Conservation (phyloP, 2,329 filamentous ascomycete genomes). For the Penicillium sp. region DNA sequence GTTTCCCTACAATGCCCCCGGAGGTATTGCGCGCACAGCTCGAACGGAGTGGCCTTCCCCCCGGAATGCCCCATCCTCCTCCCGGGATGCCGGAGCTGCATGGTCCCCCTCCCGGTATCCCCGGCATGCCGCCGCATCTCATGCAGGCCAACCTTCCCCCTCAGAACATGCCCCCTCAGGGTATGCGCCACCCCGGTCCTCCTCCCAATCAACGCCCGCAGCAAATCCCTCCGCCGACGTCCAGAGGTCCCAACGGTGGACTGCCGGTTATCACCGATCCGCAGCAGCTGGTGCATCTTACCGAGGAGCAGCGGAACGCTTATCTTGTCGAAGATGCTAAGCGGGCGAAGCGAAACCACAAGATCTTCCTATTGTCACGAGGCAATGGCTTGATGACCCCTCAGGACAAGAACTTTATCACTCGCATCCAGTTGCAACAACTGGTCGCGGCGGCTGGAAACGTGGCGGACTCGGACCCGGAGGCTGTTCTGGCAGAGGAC, state of each 20-base stretch:
- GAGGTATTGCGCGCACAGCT: slow-evolving; percentile 53
- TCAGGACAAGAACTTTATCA: slow-evolving; percentile 99
- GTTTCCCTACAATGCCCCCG: slow-evolving; percentile 42
- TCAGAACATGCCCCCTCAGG: slow-evolving; percentile 45
- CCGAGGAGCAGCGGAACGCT: slow-evolving; percentile 80
- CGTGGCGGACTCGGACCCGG: slow-evolving; percentile 75
- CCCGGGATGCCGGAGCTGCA: slow-evolving; percentile 48
- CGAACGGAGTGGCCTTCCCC: slow-evolving; percentile 38
- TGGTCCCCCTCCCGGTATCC: slow-evolving; percentile 52
- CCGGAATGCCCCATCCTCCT: slow-evolving; percentile 43
- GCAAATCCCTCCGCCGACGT: slow-evolving; percentile 41
- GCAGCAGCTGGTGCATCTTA: slow-evolving; percentile 74
- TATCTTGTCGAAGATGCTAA: slow-evolving; percentile 91
- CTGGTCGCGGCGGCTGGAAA: slow-evolving; percentile 91
- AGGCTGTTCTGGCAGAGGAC: slow-evolving; percentile 84
- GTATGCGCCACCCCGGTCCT: slow-evolving; percentile 40
- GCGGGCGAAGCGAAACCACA: slow-evolving; percentile 95
- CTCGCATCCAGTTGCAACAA: slow-evolving; percentile 94
- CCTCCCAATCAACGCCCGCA: slow-evolving; percentile 42
- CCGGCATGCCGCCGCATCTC: slow-evolving; percentile 70
- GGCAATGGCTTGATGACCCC: slow-evolving; percentile 98
- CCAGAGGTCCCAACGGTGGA: slow-evolving; percentile 40
- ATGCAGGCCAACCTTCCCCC: slow-evolving; percentile 74
- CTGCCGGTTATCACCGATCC: slow-evolving; percentile 67
- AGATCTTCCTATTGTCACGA: slow-evolving; percentile 90